Evolutionary conservation across 805 yeast genomes (phyloP), one percentile per base, ranked within the genome.

Genomic region (Soucietia sequanensis): DNA sequence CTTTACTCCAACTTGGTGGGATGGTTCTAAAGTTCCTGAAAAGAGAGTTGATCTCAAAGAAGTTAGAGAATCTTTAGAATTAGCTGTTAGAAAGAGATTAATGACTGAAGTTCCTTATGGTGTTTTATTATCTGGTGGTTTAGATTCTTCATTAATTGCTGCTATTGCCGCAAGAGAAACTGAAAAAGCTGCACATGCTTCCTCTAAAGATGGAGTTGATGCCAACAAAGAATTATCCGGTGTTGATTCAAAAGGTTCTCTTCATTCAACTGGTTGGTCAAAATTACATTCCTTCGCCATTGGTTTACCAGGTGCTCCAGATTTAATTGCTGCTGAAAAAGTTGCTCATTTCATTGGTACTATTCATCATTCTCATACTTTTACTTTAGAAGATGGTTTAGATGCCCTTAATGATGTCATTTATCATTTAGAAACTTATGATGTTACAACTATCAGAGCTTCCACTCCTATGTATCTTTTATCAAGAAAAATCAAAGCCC

Each of bases 51-150:
- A 91, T 60, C 79, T 72, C 58, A 78, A 60, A 54, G 50, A 67
- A 40, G 76, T 93, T 42, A 82, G 96, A 65, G 84, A 81, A 54
- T 63, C 86, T 32, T 76, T 93, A 60, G 99, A 93, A 66, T 70
- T 84, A 68, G 89, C 99, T 31, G 99, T 93, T 37, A 84, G 99
- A 75, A 93, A 93, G 85, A 84, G 99, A 76, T 78, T 93, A 56
- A 93, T 93, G 99, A 93, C 98, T 37, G 99, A 93, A 73, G 99
- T 93, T 43, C 98, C 99, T 37, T 93, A 87, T 65, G 99, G 99
- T 71, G 99, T 93, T 30, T 72, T 93, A 50, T 74, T 93, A 49
- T 88, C 96, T 15, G 99, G 99, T 60, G 99, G 99, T 48, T 78
- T 93, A 56, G 99, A 93, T 64, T 89, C 97, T 30, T 88, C 96